Evolutionary conservation across 2,329 filamentous ascomycete species (phyloP).

Genomic region (Colletotrichum falcatum): DNA sequence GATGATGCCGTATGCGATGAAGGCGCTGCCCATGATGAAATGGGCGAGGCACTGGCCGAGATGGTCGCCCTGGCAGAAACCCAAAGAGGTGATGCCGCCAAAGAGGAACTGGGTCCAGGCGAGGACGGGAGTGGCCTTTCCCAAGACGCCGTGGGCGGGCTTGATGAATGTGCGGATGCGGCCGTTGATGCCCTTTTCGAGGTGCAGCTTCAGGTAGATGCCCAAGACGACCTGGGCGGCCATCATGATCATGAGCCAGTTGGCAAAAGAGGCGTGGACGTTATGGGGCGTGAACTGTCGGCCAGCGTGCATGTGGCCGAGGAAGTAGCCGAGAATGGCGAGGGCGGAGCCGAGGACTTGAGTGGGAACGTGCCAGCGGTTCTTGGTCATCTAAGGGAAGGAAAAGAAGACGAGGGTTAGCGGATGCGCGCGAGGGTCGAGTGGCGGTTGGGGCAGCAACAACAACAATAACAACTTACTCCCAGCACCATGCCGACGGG

Average conservation of each 20-base stretch:
- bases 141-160: constrained; percentile 80
- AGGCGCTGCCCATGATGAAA: constrained; percentile 98
- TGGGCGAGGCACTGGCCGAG: constrained; percentile 93
- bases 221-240: constrained; percentile 82
- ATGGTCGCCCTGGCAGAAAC: constrained; percentile 94
- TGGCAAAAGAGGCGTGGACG: constrained; percentile 84
- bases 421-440: not conserved
- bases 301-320: constrained; percentile 91
- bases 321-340: constrained; percentile 86
- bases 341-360: constrained; percentile 81
- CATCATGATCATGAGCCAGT: constrained; percentile 83
- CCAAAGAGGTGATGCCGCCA: constrained; percentile 90
- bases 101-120: constrained; percentile 97
- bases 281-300: constrained; percentile 83
- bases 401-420: constrained; percentile 30
- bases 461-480: constrained; percentile 66
- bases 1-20: constrained; percentile 92
- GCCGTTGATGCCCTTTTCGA: constrained; percentile 85
- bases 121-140: constrained; percentile 87
- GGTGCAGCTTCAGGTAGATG: constrained; percentile 88
- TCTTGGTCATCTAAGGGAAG: constrained; percentile 79
- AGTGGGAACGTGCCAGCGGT: constrained; percentile 92
- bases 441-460: not conserved
- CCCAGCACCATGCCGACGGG: constrained; percentile 96
- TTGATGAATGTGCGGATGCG: constrained; percentile 80